phyloP scores from a whole-genome alignment of 495 filamentous ascomycete genomes.

The Penicillium argentinense region DNA sequence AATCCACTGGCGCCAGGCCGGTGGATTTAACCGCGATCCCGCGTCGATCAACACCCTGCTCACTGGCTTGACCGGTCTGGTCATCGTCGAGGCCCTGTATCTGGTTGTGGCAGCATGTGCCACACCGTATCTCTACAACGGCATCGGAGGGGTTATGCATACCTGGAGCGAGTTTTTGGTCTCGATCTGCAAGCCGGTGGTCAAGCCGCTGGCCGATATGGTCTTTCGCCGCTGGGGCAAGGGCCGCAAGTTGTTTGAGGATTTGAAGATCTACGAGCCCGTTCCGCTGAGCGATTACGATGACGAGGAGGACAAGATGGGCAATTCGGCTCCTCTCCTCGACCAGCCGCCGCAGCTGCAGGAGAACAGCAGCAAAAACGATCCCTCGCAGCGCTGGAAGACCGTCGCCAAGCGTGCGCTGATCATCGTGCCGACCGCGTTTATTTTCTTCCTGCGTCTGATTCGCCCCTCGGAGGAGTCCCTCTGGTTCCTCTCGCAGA shows the following conservation, averaged over 20 bases:
- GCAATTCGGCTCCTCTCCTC: conserved; percentile 14
- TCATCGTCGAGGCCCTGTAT: conserved; percentile 31
- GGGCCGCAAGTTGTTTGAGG: conserved; percentile 17
- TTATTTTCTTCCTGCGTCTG: conserved; percentile 16
- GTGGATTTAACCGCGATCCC: conserved; percentile 33
- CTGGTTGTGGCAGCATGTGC: conserved; percentile 22
- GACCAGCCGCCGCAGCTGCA: conserved; percentile 2
- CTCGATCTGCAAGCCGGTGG: conserved; percentile 11
- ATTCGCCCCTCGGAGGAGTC: conserved; percentile 20
- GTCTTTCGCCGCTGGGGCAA: conserved; percentile 7
- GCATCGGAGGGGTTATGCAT: conserved; percentile 22
- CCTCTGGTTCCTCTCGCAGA: conserved; percentile 26
- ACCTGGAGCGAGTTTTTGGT: conserved; percentile 22
- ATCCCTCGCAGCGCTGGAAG: not conserved
- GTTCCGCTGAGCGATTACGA: conserved; percentile 19
- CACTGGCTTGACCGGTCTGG: conserved; percentile 38
- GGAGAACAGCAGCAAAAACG: conserved; percentile 1
- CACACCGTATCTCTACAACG: conserved; percentile 21
- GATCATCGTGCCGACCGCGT: conserved; percentile 14
- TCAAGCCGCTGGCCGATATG: not conserved
- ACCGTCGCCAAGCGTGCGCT: conserved; percentile 11
- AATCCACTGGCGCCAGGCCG: conserved; percentile 42
- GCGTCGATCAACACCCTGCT: conserved; percentile 37
- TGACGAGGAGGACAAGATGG: conserved; percentile 26
- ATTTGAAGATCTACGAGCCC: conserved; percentile 24